Base-by-base conservation (phyloP, 306 rosid species). In the Vigna reflexopilosa region DNA sequence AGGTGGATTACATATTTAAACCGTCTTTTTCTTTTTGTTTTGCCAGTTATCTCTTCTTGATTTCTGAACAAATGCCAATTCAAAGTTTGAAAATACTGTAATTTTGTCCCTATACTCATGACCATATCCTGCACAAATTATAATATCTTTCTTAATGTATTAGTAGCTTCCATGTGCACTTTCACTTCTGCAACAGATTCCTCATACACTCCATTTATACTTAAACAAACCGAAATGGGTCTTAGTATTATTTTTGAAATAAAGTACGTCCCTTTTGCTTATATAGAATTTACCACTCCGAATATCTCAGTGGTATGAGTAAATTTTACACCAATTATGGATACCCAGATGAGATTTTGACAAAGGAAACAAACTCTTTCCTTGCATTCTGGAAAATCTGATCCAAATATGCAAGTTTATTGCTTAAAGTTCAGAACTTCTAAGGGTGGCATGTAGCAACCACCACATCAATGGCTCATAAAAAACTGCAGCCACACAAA, bases 121-220 rank as follows among this genome's bases (percentile, higher is more conserved):
- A 75, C 52, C 81, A 77, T 87, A 87, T 80, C 64, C 40, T 85
- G 87, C 86, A 83, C 83, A 82, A 57, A 20, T 75, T 78, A 61
- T 8, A 40, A 75, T 48, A 28, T 56, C 63, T 15, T 47, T 72
- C 55, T 76, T 50, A 26, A 71, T 59, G 75, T 85, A 64, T 78
- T 77, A 83, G 66, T 85, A 40, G 47, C 51, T 55, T 78, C 59
- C 91, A 91, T 87, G 89, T 89, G 91, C 91, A 19, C 82, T 67
- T 42, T 85, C 89, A 86, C 90, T 81, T 9, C 82, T 67, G 59
- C 84, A 67, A 67, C 72, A 81, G 80, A 85, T 83, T 86, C 84
- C 80, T 73, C 72, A 51, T 36, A 14, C 73, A 42, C 58, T 56
- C 61, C 75, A 49, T 70, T 45, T 22, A 71, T 72, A 57, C 32